Conservation (phyloP, 805 yeast species). For the Martiniozyma abietophila region DNA sequence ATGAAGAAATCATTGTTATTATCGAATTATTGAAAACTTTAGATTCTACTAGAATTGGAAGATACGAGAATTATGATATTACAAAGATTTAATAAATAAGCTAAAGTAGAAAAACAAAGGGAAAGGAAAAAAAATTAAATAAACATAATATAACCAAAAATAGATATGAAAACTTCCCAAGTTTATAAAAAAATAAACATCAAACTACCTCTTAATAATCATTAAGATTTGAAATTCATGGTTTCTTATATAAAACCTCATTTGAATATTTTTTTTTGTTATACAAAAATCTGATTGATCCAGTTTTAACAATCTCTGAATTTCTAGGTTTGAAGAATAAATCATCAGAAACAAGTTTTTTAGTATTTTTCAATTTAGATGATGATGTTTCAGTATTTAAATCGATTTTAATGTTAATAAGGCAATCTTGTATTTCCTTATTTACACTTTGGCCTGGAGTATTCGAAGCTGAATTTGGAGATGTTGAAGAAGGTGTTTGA, state of each 20-base stretch:
- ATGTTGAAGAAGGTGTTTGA: not conserved
- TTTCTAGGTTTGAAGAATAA: constrained; percentile 23
- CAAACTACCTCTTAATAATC: not conserved
- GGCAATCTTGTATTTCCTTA: constrained; percentile 20
- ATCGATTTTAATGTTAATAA: constrained; percentile 26
- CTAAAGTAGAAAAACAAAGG: constrained; percentile 54
- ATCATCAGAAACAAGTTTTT: constrained; percentile 15
- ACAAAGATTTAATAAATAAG: constrained; percentile 27
- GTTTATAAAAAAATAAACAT: too few species aligned
- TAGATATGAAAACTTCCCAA: too few species aligned
- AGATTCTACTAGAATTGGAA: constrained; percentile 58
- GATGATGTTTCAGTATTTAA: constrained; percentile 10
- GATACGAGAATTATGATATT: too few species aligned
- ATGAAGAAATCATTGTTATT: constrained; percentile 15
- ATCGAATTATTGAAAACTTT: constrained; percentile 37
- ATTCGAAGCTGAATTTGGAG: constrained; percentile 2
- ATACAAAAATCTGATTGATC: constrained; percentile 27
- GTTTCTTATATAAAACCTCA: constrained; percentile 18
- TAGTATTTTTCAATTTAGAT: not conserved
- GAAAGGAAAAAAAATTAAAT: constrained; percentile 46
- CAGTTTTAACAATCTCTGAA: constrained; percentile 23
- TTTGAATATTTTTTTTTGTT: constrained; percentile 20
- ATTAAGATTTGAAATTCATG: constrained; percentile 4
- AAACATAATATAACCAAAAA: not conserved
- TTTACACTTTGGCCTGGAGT: constrained; percentile 6